Evolutionary conservation across 2,329 filamentous ascomycete genomes (phyloP), one percentile per base, ranked within the genome.

Genomic region (Aspergillus glaucus): DNA sequence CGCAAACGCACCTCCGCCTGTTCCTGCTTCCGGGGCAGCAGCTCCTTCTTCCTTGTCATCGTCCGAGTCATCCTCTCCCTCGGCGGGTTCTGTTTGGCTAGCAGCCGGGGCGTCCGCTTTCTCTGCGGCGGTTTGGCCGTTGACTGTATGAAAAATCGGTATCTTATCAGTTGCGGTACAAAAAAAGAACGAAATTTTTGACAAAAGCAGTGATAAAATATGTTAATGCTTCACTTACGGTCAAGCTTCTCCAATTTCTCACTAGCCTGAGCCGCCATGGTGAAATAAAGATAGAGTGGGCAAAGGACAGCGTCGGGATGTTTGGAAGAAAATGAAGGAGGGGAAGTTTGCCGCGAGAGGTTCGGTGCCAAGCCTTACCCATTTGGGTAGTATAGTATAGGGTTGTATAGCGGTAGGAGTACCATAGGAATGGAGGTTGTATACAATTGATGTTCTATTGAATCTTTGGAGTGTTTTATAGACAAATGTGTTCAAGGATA

Each of bases 51-150:
- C 75, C 49, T 75, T 75, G 50, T 75, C 74, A 49, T 80, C 77
- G 45, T 80, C 78, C 19, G 77, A 79, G 50, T 79, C 76, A 55
- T 77, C 75, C 55, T 79, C 77, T 50, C 67, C 72, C 52, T 78
- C 74, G 51, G 66, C 73, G 51, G 73, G 64, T 51, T 68, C 71
- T 45, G 62, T 58, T 46, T 64, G 57, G 46, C 58, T 63, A 45
- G 60, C 59, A 49, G 62, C 53, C 47, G 65, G 58, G 48, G 59
- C 54, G 43, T 64, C 59, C 45, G 63, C 59, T 46, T 64, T 63
- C 44, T 66, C 65, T 50, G 65, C 64, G 52, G 61, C 62, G 50
- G 61, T 64, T 48, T 70, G 63, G 53, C 63, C 65, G 57, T 68
- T 68, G 59, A 72, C 70, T 73, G 52, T 24, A 50, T 21, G 17